Base-by-base conservation (phyloP, 2,329 filamentous ascomycete genomes). In the Xylaria multiplex region DNA sequence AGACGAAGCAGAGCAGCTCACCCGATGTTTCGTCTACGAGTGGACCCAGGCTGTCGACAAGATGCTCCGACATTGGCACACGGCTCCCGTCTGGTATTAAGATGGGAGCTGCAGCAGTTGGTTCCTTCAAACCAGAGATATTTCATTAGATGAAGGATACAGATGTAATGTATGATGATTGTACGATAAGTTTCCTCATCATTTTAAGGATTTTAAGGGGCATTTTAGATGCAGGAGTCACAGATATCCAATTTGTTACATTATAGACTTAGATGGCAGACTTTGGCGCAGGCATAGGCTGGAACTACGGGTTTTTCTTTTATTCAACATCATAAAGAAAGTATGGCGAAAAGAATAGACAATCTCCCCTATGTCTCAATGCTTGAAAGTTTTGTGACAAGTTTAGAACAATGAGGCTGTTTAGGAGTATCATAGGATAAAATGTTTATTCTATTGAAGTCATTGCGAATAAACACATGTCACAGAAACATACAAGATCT, bases 51-150 rank as follows among this genome's bases (percentile, higher is more conserved):
- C 90, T 0, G 79, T 93, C 30, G 80, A 84, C 42, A 86, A 85
- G 62, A 88, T 93, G 88, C 79, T 93, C 66, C 80, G 87, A 62
- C 89, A 93, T 74, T 93, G 91, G 91, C 80, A 85, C 9, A 78
- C 79, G 1, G 80, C 88, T 5, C 90, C 90, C 3, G 85, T 84
- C 5, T 85, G 84, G 80, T 84, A 81, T 66, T 86, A 68, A 80
- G 45, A 6, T 16, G 45, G 19, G 19, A 16, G 13, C 14, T 4
- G 3, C n/a, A 11, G 3, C 1, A 46, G 13, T 40, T 24, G 2
- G 11, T 7, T 22, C 8, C 30, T 30, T 24, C 42, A 7, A 3
- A 4, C 19, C 30, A 40, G 27, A 24, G 16, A 8, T 4, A 5
- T 30, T 6, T n/a, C 16, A 19, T 13, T 14, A 19, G 24, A 46